Percentiles rank a stretch among this genome's conserved stretches.
Conservation (phyloP, 768 basidiomycete species). For the Suillus lakei region DNA sequence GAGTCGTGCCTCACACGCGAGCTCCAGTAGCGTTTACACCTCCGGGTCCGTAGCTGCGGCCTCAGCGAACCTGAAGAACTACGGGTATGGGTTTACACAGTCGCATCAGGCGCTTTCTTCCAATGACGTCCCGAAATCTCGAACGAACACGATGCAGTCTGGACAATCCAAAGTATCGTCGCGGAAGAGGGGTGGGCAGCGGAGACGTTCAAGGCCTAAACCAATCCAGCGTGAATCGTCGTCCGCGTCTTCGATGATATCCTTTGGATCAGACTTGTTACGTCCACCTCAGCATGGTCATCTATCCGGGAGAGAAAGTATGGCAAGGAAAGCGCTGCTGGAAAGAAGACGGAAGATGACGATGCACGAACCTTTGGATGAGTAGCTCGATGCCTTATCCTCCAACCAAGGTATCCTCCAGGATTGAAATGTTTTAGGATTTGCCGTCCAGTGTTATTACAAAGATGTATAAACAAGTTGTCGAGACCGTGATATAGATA, state of each 20-base stretch:
- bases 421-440: not conserved
- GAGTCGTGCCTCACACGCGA: constrained; percentile 10
- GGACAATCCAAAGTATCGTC: constrained; percentile 6
- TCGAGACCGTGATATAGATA: not conserved
- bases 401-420: not conserved
- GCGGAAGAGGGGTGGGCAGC: constrained; percentile 2
- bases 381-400: not conserved
- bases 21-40: constrained; percentile 31
- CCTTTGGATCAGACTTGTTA: constrained; percentile 20
- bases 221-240: constrained; percentile 26
- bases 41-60: constrained; percentile 22
- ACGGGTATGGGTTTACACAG: constrained; percentile 26
- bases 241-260: constrained; percentile 31
- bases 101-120: constrained; percentile 10
- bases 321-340: constrained; percentile 29
- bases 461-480: constrained; percentile 1
- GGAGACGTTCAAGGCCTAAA: constrained; percentile 17
- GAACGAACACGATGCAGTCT: constrained; percentile 14
- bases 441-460: constrained; percentile 6
- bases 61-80: constrained; percentile 28
- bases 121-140: not conserved
- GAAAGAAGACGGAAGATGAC: constrained; percentile 28
- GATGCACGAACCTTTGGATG: constrained; percentile 1
- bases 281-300: not conserved
- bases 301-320: constrained; percentile 25